Evolutionary conservation across 148 eudicot genomes (phyloP).

Genomic region (Heliamphora exappendiculata): DNA sequence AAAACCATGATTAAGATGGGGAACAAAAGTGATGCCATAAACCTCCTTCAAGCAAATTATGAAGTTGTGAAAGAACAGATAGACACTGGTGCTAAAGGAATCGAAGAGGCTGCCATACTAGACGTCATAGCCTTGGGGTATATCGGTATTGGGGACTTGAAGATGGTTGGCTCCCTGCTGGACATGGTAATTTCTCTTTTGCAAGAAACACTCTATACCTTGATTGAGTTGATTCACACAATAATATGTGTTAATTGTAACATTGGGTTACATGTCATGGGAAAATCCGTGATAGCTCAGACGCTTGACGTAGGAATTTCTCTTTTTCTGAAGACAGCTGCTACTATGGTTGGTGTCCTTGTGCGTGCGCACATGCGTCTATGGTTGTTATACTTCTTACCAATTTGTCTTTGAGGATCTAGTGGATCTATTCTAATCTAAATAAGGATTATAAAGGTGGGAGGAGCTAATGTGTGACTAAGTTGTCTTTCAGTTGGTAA

Average conservation of each 20-base stretch:
- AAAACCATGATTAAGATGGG: slow-evolving; percentile 63
- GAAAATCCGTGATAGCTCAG: neutral
- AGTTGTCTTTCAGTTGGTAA: neutral
- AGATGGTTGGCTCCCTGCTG: slow-evolving; percentile 50
- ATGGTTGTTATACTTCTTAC: neutral
- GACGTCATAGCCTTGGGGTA: slow-evolving; percentile 75
- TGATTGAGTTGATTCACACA: neutral
- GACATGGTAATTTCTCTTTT: slow-evolving; percentile 41
- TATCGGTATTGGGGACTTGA: slow-evolving; percentile 53
- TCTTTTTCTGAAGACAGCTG: no score
- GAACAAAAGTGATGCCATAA: slow-evolving; percentile 50
- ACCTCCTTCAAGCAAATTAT: slow-evolving; percentile 77
- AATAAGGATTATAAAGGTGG: neutral
- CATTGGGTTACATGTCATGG: neutral
- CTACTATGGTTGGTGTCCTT: neutral
- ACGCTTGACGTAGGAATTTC: no score
- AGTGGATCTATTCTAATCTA: neutral
- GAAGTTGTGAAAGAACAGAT: slow-evolving; percentile 68
- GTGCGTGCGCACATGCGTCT: neutral
- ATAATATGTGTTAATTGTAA: neutral
- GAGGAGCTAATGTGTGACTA: neutral
- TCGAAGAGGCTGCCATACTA: slow-evolving; percentile 78
- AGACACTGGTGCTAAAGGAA: slow-evolving; percentile 49
- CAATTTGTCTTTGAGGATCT: neutral
- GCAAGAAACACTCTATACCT: neutral